Evolutionary conservation across 1,284 basidiomycete species (phyloP), one percentile per base, ranked within the genome.

Genomic region (Ceratobasidium sp.): DNA sequence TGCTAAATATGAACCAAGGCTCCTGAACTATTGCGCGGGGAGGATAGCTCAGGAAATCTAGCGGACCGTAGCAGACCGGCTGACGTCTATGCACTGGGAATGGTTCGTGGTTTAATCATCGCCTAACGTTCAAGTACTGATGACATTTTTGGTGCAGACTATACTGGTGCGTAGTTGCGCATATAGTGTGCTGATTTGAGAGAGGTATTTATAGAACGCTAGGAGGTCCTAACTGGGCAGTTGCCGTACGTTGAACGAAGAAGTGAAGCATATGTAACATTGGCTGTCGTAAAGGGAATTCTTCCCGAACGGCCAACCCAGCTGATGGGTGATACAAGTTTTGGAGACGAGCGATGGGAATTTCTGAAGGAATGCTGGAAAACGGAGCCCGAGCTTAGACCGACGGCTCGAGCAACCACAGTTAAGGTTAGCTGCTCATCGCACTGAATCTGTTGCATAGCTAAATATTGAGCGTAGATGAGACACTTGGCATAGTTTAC

Each of bases 81-180:
- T 3, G 68, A 71, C 26, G 39, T 71, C 15, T 71, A 60, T 60
- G 53, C 68, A 8, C 37, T 71, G 4, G 53, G 68, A 23, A 71
- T 71, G 68, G 68, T 71, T 45, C 1, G 65, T 54, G 20, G 13
- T 26, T 37, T 13, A 31, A 1, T 33, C 1, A 5, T 11, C 35
- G 33, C 35, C 20, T 2, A 20, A 5, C 3, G 31, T 2, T 37
- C n/a, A 35, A 61, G 20, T 17, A n/a, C 10, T 47, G 20, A 51
- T 3, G 2, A 3, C 7, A 23, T 10, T 31, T 53, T 37, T n/a
- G 2, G 2, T 5, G 1, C n/a, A 67, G 65, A 67, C 65, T 26
- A 49, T 51, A 31, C 65, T 67, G 8, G 65, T 67, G 54, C 15
- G 65, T 54, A 35, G 7, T 20, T 17, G 3, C 1, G 33, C 17